phyloP scores from a whole-genome alignment of 345 rosid species.

The Gossypium anomalum region DNA sequence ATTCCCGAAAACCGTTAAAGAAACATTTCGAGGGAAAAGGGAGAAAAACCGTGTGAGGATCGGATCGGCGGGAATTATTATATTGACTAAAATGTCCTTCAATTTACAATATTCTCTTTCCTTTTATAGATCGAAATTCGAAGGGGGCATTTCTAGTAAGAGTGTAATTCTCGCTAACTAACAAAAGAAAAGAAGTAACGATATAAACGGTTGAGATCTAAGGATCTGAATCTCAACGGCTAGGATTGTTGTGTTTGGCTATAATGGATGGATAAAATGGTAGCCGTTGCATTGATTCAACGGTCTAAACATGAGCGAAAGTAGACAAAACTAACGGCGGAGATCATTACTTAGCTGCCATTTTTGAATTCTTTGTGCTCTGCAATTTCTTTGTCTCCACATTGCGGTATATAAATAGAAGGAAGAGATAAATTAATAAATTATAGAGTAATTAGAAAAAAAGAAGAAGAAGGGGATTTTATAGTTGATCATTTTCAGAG shows the following conservation, averaged over 20 bases:
- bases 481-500: too few species aligned
- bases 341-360: conserved; percentile 55
- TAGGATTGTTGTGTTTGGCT: conserved; percentile 23
- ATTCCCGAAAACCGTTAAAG: conserved; percentile 30
- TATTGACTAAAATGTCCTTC: conserved; percentile 23
- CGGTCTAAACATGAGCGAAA: conserved; percentile 4
- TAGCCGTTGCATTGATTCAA: conserved; percentile 12
- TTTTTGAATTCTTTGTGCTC: conserved; percentile 57
- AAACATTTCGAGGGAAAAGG: not conserved
- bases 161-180: not conserved
- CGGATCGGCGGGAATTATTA: conserved; percentile 11
- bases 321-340: conserved; percentile 33
- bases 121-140: not conserved
- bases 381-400: conserved; percentile 44
- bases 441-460: too few species aligned
- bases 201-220: conserved; percentile 49
- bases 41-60: not conserved
- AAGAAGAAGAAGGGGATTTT: too few species aligned
- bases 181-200: conserved; percentile 25
- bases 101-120: not conserved
- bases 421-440: too few species aligned
- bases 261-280: not conserved
- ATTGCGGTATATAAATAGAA: conserved; percentile 32
- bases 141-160: not conserved
- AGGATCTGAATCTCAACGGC: conserved; percentile 53